These are phyloP conservation scores for Epichloe elymi DNA, from an alignment of 2,329 filamentous ascomycete genomes.

Conservation along the genomic window DNA sequence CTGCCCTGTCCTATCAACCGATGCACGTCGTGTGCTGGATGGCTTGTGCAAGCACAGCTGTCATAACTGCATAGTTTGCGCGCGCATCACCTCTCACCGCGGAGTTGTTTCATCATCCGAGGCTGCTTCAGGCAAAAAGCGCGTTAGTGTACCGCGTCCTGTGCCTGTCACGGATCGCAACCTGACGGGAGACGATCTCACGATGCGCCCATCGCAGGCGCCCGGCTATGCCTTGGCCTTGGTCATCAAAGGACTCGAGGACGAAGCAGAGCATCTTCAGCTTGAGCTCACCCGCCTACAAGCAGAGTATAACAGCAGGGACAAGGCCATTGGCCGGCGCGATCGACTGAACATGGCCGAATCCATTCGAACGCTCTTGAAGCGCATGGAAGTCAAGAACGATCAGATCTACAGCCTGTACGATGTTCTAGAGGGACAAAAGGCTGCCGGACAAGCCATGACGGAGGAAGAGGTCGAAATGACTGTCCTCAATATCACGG, in stretches of 20 bases:
- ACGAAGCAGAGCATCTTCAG: slow-evolving; percentile 68
- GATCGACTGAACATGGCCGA: slow-evolving; percentile 48
- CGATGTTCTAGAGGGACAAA: slow-evolving; percentile 69
- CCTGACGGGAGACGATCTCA: slow-evolving; percentile 35
- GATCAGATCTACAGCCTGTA: slow-evolving; percentile 74
- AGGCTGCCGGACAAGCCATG: slow-evolving; percentile 49
- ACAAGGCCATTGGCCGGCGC: slow-evolving; percentile 52
- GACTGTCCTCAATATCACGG: slow-evolving; percentile 44
- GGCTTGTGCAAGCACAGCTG: slow-evolving; percentile 41
- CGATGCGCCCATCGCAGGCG: slow-evolving; percentile 52
- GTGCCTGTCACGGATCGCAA: slow-evolving; percentile 52
- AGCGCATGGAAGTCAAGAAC: slow-evolving; percentile 56
- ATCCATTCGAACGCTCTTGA: slow-evolving; percentile 47
- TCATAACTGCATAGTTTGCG: slow-evolving; percentile 44
- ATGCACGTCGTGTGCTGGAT: slow-evolving; percentile 40
- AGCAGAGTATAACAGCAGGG: slow-evolving; percentile 49
- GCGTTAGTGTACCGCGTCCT: slow-evolving; percentile 49
- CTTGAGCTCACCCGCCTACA: slow-evolving; percentile 51
- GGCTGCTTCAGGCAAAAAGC: slow-evolving; percentile 35
- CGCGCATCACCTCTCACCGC: slow-evolving; percentile 36
- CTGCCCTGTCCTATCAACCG: slow-evolving; percentile 35
- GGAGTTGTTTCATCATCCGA: slow-evolving; percentile 25
- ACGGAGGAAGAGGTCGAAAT: slow-evolving; percentile 49
- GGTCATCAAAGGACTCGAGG: slow-evolving; percentile 71
- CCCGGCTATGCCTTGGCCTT: slow-evolving; percentile 62